Evolutionary conservation across 768 basidiomycete genomes (phyloP).

Genomic region (Aureoboletus auriporus): DNA sequence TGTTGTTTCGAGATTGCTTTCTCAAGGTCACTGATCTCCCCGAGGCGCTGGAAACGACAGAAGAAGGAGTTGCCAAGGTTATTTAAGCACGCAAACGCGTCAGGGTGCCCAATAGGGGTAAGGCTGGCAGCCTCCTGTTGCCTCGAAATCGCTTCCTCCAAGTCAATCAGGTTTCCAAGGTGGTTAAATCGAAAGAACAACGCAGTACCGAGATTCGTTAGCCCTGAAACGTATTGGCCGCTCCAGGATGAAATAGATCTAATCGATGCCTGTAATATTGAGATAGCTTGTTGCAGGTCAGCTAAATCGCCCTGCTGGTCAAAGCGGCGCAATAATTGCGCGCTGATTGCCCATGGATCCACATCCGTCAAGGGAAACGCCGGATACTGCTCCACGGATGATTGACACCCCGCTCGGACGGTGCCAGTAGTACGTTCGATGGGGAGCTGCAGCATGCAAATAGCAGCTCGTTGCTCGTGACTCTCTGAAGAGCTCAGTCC

Average conservation of each 20-base stretch:
- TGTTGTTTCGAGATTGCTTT: too few relatives aligned
- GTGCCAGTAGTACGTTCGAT: too few relatives aligned
- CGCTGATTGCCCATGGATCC: background rate
- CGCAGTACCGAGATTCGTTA: background rate
- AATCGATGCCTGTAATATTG: background rate
- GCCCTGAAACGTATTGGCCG: background rate
- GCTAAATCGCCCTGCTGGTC: too few relatives aligned
- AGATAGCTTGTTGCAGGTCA: background rate
- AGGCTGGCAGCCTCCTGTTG: background rate
- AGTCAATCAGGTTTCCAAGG: background rate
- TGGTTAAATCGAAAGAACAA: background rate
- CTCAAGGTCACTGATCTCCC: too few relatives aligned
- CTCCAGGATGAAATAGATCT: background rate
- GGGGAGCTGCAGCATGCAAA: background rate
- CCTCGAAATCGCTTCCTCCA: background rate
- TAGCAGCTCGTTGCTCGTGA: background rate
- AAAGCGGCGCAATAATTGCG: too few relatives aligned
- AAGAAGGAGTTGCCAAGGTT: too few relatives aligned
- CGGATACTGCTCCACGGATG: background rate
- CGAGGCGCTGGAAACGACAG: too few relatives aligned
- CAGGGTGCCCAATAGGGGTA: background rate
- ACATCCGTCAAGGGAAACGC: background rate
- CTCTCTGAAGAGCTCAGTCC: background rate
- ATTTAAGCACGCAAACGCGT: too few relatives aligned
- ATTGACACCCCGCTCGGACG: background rate